Evolutionary conservation across 2,329 filamentous ascomycete species (phyloP), one percentile per base, ranked within the genome.

Genomic region (Juglanconis juglandina): DNA sequence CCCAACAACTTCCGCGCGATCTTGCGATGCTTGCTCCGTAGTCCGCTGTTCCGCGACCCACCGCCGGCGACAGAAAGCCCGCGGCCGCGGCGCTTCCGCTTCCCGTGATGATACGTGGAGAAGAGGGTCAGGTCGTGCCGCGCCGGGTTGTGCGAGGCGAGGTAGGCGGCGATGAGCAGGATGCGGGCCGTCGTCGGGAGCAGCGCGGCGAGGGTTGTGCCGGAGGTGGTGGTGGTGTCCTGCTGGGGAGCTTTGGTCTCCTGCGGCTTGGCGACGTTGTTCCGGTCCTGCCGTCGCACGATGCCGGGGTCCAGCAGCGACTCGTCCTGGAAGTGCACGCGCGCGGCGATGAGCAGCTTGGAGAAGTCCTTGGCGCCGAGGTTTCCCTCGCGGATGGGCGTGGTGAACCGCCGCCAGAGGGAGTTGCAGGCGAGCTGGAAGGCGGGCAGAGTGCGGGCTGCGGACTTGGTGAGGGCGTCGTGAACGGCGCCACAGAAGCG

Each of bases 351-450:
- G 59, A 98, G 82, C 7, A 99, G 79, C 64, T 90, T 88, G 13
- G 90, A 88, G 74, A 97, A 97, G 69, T 97, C 92, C 67, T 89
- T 87, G 9, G 89, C 86, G 1, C 83, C 82, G 67, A 89, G 87
- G 8, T 89, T 87, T n/a, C 89, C 89, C 1, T 87, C 84, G 1
- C 87, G 75, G 32, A 98, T 83, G 0, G 94, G 94, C 6, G 85
- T 83, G 1, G 91, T 87, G 73, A 99, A 98, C 4, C 87, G 84
- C 10, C 88, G 87, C 95, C 95, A 99, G 24, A 98, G 82, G 48
- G 87, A 84, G 53, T 84, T 75, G 69, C 90, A 92, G 53, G 89
- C 85, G 41, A 84, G 82, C 3, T 79, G 81, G 66, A 96, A 92
- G 10, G 85, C 84, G 1, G 89, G 81, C 13, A 98, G 80, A 42